Evolutionary conservation across 345 rosid genomes (phyloP).

Genomic region (Raphanus raphanistrum): DNA sequence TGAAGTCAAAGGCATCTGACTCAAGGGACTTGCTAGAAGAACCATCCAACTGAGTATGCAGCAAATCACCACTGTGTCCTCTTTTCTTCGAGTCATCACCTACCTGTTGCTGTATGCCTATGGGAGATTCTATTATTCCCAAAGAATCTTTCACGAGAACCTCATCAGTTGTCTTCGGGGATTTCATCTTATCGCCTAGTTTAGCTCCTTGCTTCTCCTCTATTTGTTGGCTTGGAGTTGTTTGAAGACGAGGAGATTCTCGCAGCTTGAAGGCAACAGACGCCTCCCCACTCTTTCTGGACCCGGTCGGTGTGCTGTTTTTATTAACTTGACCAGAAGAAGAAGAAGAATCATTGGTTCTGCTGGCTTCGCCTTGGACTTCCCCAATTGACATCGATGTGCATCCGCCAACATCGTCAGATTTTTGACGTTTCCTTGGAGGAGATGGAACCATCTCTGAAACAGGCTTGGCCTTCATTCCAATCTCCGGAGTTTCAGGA

Average conservation of each 20-base stretch:
- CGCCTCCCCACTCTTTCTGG: conserved; percentile 16
- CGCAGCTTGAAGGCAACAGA: conserved; percentile 20
- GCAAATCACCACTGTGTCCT: conserved; percentile 30
- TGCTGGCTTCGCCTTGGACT: conserved; percentile 8
- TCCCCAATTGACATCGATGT: conserved; percentile 4
- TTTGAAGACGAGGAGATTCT: conserved; percentile 34
- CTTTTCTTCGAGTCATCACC: conserved; percentile 39
- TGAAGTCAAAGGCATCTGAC: conserved; percentile 35
- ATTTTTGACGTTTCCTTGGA: conserved; percentile 36
- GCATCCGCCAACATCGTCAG: conserved; percentile 10
- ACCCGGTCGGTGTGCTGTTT: background rate
- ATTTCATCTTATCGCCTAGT: conserved; percentile 13
- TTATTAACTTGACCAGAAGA: too few species aligned
- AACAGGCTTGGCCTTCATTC: conserved; percentile 13
- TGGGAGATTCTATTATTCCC: conserved; percentile 42
- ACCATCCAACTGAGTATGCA: conserved; percentile 13
- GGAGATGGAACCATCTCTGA: conserved; percentile 29
- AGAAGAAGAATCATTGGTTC: too few species aligned
- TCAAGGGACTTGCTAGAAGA: conserved; percentile 18
- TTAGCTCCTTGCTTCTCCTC: conserved; percentile 28
- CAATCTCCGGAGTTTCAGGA: conserved; percentile 22
- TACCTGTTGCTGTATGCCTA: conserved; percentile 41
- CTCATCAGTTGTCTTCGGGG: conserved; percentile 24
- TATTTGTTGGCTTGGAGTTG: conserved; percentile 9
- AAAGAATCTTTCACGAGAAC: conserved; percentile 32